Conservation (phyloP, 352 stramenopile genomes). For the Poterioochromonas sp. region DNA sequence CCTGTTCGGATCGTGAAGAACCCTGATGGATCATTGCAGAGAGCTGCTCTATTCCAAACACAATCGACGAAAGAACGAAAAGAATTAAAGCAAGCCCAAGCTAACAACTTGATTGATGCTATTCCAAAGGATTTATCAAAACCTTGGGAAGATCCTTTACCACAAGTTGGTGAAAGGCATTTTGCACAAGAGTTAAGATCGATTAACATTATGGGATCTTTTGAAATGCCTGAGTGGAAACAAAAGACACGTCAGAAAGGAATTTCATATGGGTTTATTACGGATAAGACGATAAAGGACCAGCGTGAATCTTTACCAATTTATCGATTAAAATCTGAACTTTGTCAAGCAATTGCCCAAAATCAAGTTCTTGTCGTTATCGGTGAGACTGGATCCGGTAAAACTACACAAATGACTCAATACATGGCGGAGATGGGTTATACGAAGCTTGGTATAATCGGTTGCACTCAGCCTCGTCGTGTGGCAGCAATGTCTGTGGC, state of each 20-base stretch:
- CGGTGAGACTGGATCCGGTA: constrained; percentile 94
- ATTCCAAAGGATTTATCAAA: constrained; percentile 97
- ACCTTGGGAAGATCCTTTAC: constrained; percentile 96
- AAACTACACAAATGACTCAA: constrained; percentile 99
- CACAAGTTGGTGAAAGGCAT: constrained; percentile 88
- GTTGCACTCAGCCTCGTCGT: constrained; percentile 93
- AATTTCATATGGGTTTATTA: constrained; percentile 89
- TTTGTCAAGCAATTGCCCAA: constrained; percentile 83
- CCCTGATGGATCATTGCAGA: constrained; percentile 92
- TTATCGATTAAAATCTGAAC: constrained; percentile 86
- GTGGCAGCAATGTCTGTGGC: constrained; percentile 94
- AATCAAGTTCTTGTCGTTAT: constrained; percentile 97
- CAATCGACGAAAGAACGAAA: constrained; percentile 91
- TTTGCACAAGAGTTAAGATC: constrained; percentile 89
- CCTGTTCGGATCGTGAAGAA: constrained; percentile 98
- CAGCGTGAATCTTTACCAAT: constrained; percentile 92
- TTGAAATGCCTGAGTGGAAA: constrained; percentile 92
- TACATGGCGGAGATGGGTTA: constrained; percentile 94
- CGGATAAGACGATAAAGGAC: constrained; percentile 84
- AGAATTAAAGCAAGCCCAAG: constrained; percentile 89
- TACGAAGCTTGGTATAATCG: constrained; percentile 65
- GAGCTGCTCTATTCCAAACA: constrained; percentile 89
- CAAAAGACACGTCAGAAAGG: constrained; percentile 91
- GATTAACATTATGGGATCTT: constrained; percentile 73
- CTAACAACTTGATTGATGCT: constrained; percentile 86